Evolutionary conservation across 495 filamentous ascomycete species (phyloP).

Genomic region (Talaromyces borbonicus): DNA sequence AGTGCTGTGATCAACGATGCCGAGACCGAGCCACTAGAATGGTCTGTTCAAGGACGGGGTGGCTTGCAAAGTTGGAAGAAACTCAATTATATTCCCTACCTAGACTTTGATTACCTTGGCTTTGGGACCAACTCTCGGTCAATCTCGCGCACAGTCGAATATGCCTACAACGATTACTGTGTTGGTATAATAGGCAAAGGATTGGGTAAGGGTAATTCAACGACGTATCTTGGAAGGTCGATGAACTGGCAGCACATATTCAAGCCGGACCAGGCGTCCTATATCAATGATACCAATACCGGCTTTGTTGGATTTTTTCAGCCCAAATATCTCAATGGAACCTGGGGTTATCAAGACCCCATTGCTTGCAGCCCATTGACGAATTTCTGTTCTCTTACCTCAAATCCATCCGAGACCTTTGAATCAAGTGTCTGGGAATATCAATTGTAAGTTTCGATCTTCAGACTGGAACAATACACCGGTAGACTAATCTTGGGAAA

Average conservation of each 20-base stretch:
- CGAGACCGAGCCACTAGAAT: constrained; percentile 52
- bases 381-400: constrained; percentile 36
- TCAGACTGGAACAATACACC: too few species aligned
- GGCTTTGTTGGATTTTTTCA: constrained; percentile 23
- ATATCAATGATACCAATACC: constrained; percentile 35
- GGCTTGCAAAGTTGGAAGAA: constrained; percentile 50
- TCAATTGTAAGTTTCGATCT: constrained; percentile 28
- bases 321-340: constrained; percentile 29
- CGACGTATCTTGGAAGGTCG: constrained; percentile 42
- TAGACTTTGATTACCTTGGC: constrained; percentile 52
- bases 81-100: constrained; percentile 49
- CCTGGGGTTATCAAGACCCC: constrained; percentile 22
- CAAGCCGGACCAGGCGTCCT: constrained; percentile 39
- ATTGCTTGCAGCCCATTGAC: constrained; percentile 38
- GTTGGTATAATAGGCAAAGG: constrained; percentile 44
- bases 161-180: constrained; percentile 56
- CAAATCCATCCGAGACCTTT: constrained; percentile 48
- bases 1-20: constrained; percentile 51
- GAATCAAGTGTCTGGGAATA: constrained; percentile 55
- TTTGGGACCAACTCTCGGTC: constrained; percentile 54
- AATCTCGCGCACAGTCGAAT: constrained; percentile 54
- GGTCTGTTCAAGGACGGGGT: constrained; percentile 50
- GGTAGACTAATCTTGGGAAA: too few species aligned
- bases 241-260: constrained; percentile 48
- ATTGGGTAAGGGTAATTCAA: constrained; percentile 35